Evolutionary conservation across 208 protist genomes (phyloP).

Genomic region (Crithidia fasciculata): DNA sequence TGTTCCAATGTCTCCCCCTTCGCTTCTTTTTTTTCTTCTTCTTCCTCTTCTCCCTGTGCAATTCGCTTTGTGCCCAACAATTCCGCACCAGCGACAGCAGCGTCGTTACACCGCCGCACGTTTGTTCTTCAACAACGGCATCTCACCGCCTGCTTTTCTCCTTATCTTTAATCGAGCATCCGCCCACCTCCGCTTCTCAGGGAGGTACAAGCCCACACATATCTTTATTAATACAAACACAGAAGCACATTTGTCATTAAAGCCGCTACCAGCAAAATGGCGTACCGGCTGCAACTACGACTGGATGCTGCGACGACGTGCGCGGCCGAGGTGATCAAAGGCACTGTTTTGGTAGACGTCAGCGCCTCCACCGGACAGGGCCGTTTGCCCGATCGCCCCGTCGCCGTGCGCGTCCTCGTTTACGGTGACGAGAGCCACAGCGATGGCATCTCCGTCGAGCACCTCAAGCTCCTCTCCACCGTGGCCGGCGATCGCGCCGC

Average conservation of each 20-base stretch:
- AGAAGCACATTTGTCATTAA: too few species aligned
- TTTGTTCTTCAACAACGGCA: too few species aligned
- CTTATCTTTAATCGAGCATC: too few species aligned
- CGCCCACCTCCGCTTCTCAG: too few species aligned
- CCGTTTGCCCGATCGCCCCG: not conserved
- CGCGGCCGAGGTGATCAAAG: constrained; percentile 4
- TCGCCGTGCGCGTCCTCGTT: constrained; percentile 16
- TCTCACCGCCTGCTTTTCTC: too few species aligned
- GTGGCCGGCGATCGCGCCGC: not conserved
- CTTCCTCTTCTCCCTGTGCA: constrained; percentile 10
- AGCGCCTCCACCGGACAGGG: not conserved
- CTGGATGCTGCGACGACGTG: constrained; percentile 1
- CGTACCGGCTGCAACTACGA: constrained; percentile 6
- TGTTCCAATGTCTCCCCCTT: not conserved
- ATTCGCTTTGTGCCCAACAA: too few species aligned
- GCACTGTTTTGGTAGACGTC: constrained; percentile 2
- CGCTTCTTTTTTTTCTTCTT: not conserved
- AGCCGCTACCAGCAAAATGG: not conserved
- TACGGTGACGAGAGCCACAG: constrained; percentile 7
- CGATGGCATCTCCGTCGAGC: not conserved
- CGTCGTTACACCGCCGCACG: too few species aligned
- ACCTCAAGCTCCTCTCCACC: not conserved
- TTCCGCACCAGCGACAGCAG: too few species aligned
- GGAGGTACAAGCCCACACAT: too few species aligned
- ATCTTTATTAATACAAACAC: too few species aligned